Conservation (phyloP, 495 filamentous ascomycete species). For the Tuber umbilicatum region DNA sequence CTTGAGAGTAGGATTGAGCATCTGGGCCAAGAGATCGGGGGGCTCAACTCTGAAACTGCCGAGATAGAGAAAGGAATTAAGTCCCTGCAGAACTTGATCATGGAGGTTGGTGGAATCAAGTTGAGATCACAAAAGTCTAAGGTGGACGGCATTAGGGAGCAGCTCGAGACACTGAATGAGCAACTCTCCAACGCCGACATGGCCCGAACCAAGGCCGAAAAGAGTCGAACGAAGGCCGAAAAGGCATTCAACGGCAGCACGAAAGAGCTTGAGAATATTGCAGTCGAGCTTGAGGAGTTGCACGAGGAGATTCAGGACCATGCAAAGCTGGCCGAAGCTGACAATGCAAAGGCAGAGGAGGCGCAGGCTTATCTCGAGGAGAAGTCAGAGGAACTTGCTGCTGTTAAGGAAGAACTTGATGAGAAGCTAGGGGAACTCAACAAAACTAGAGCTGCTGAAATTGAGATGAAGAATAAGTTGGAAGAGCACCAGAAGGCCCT, state of each 20-base stretch:
- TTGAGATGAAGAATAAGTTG: constrained; percentile 96
- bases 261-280: constrained; percentile 65
- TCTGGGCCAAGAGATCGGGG: constrained; percentile 69
- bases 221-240: constrained; percentile 77
- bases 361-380: constrained; percentile 71
- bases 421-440: constrained; percentile 81
- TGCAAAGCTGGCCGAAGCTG: constrained; percentile 62
- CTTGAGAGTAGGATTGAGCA: constrained; percentile 71
- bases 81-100: constrained; percentile 85
- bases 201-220: constrained; percentile 80
- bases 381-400: constrained; percentile 72
- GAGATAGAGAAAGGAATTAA: constrained; percentile 89
- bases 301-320: constrained; percentile 72
- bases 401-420: constrained; percentile 77
- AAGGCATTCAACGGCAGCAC: constrained; percentile 69
- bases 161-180: constrained; percentile 72
- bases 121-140: constrained; percentile 83
- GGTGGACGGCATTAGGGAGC: constrained; percentile 85
- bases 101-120: constrained; percentile 92
- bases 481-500: constrained; percentile 91
- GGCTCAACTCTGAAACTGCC: constrained; percentile 70
- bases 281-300: constrained; percentile 64
- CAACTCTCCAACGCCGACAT: constrained; percentile 78
- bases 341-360: constrained; percentile 70
- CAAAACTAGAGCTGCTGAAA: constrained; percentile 79